phyloP scores from a whole-genome alignment of 495 filamentous ascomycete genomes.

The Penicillium lividum region DNA sequence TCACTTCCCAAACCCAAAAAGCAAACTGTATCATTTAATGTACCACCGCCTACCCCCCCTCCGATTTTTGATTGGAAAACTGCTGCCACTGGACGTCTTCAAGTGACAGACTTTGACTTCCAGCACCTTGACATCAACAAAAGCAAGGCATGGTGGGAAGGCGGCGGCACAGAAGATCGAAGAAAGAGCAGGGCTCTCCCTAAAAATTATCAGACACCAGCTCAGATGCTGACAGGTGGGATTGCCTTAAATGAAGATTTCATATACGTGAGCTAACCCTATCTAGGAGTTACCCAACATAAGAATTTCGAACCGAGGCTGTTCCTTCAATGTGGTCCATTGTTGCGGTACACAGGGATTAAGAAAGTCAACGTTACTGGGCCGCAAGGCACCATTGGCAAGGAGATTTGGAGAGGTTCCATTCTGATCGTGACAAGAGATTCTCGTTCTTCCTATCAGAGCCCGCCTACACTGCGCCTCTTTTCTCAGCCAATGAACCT shows the following conservation, averaged over 20 bases:
- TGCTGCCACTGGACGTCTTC: constrained; percentile 37
- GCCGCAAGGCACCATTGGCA: constrained; percentile 44
- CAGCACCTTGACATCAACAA: constrained; percentile 41
- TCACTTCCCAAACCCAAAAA: constrained; percentile 39
- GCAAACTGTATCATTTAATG: constrained; percentile 49
- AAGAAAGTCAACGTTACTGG: constrained; percentile 39
- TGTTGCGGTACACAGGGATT: constrained; percentile 88
- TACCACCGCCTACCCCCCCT: constrained; percentile 50
- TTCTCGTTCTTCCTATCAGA: constrained; percentile 75
- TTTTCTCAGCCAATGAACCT: constrained; percentile 87
- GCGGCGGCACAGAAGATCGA: constrained; percentile 35
- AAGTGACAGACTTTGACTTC: constrained; percentile 43
- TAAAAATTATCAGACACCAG: constrained; percentile 40
- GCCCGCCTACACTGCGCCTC: constrained; percentile 71
- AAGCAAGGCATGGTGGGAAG: constrained; percentile 52
- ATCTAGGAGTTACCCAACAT: constrained; percentile 28
- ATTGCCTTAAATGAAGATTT: background rate
- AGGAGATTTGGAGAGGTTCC: constrained; percentile 88
- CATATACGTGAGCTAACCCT: constrained; percentile 19
- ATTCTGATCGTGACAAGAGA: constrained; percentile 93
- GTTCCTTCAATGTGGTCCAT: constrained; percentile 84
- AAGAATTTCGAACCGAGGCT: constrained; percentile 80
- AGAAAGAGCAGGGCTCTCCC: constrained; percentile 45
- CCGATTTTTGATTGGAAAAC: constrained; percentile 48
- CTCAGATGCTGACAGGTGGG: constrained; percentile 41